Evolutionary conservation across 2,329 filamentous ascomycete species (phyloP), one percentile per base, ranked within the genome.

Genomic region (Stachybotrys echinatus): DNA sequence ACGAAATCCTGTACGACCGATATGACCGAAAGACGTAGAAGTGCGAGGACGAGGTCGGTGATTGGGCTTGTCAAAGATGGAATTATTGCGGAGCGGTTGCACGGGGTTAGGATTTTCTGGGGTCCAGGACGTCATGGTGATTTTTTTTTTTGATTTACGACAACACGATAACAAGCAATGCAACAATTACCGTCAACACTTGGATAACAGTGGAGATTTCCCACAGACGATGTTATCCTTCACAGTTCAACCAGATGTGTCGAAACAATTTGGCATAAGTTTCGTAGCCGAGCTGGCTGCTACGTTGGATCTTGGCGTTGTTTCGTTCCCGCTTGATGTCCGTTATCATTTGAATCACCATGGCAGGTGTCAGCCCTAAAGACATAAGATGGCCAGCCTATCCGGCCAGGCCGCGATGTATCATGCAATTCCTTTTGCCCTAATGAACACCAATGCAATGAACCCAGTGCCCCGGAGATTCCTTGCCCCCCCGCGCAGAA

Each of bases 371-470:
- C 64, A 68, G 68, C 66, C 68, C 59, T 65, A 65, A 65, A 70
- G 68, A 74, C 72, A 67, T 70, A 71, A 70, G 65, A 64, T 68
- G 66, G 69, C 17, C 69, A 66, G 66, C 68, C 69, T 68, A 64
- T 65, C 56, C 54, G 60, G 61, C 59, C 61, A 54, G 53, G 54
- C 58, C 60, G 56, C 58, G 59, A 65, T 71, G 67, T 71, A 72
- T 74, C 73, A 74, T 75, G 70, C 69, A 73, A 68, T 71, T 65
- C 73, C 70, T 70, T 71, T 71, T 70, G 67, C 67, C 74, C 71
- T 70, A 69, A 69, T 72, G 67, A 76, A 77, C 74, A 77, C 74
- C 74, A 68, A 72, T 75, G 72, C 72, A 75, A 74, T 75, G 72
- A 74, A 72, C 70, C 69, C 68, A 60, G 58, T 58, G 10, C 54